phyloP scores from a whole-genome alignment of 208 protist genomes.

The Angomonas ambiguus region DNA sequence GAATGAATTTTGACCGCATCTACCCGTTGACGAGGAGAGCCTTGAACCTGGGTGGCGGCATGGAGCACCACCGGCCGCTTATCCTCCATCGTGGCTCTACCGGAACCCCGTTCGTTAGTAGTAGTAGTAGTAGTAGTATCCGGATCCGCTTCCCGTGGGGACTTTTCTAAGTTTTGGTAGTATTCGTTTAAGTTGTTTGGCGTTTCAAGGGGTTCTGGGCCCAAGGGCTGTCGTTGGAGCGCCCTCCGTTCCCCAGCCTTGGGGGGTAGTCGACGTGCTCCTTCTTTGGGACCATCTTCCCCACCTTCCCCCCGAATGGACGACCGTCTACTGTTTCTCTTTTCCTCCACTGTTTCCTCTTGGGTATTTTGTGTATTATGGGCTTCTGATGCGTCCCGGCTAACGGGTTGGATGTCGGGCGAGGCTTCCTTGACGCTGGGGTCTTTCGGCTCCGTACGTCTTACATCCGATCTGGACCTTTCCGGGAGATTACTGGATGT shows the following conservation, averaged over 20 bases:
- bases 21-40: slow-evolving; percentile 37
- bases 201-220: slow-evolving; percentile 5
- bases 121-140: slow-evolving; percentile 1
- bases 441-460: background rate
- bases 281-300: background rate
- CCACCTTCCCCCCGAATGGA: background rate
- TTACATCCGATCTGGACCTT: background rate
- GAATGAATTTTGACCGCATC: slow-evolving; percentile 33
- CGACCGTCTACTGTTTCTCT: no score
- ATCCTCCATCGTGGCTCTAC: slow-evolving; percentile 1
- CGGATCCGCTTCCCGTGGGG: no score
- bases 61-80: slow-evolving; percentile 31
- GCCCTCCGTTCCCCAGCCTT: slow-evolving; percentile 1
- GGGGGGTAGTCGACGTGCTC: background rate
- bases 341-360: no score
- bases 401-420: background rate
- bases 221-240: background rate
- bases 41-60: slow-evolving; percentile 21
- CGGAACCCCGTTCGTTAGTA: background rate
- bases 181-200: slow-evolving; percentile 12
- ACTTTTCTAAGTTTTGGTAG: background rate
- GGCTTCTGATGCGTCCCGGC: background rate
- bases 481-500: background rate
- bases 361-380: background rate
- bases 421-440: background rate